Base-by-base conservation (phyloP, 2,329 filamentous ascomycete species). In the Claviceps spartinae region DNA sequence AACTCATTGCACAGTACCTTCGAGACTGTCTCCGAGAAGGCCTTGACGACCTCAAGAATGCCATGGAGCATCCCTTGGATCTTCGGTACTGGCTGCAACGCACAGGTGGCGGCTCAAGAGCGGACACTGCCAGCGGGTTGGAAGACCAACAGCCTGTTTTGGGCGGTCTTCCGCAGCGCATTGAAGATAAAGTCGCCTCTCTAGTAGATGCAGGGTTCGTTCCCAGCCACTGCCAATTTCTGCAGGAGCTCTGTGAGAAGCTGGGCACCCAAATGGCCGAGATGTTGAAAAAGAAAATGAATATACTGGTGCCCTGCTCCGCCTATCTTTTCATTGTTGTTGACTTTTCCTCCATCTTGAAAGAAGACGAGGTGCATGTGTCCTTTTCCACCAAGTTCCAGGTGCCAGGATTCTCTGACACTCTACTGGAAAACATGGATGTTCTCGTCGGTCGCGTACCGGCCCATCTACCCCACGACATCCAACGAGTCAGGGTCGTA, bases 381-480 rank as follows among this genome's bases (percentile, higher is more conserved):
- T 73, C 77, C 0, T 88, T 89, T 56, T 85, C 83, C 0, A 70
- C 69, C n/a, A 73, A 75, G n/a, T 85, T 87, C 54, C 70, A 78
- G 1, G 64, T 68, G 0, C 76, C 76, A 1, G 73, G 73, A 0
- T 75, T 78, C 38, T 74, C 69, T 0, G 78, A 77, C 42, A 75
- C 73, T 0, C 61, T 75, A 5, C 63, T 88, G 1, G 69, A 81
- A 40, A 72, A 73, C 0, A 69, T 73, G 16, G 77, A 88, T 14
- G 67, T 87, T 0, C 69, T 91, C 0, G 81, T 90, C 0, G 80
- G 81, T 0, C 75, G 86, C 20, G 79, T 81, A 1, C 86, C 86
- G 0, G 81, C 85, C 0, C 79, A 88, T 59, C 78, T 83, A 22
- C 71, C 74, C 0, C 86, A 81, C 30, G 86, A 93, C 55, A 80